phyloP scores from a whole-genome alignment of 257 asterid species.

The Voacanga thouarsii region DNA sequence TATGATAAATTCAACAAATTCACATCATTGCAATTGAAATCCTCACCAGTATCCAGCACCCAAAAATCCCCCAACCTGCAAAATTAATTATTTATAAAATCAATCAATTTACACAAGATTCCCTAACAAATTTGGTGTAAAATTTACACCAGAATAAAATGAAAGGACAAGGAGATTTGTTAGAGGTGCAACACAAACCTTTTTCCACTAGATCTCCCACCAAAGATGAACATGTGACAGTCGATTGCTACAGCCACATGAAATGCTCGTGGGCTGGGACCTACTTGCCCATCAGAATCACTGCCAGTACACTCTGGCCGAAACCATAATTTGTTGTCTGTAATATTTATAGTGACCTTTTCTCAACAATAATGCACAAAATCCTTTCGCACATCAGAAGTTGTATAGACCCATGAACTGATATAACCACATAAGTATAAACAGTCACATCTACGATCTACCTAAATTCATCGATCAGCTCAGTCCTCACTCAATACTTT shows the following conservation, averaged over 20 bases:
- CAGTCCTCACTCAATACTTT: neutral
- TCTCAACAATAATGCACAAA: slow-evolving; percentile 6
- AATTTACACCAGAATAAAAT: neutral
- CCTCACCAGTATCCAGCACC: slow-evolving; percentile 98
- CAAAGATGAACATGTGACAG: slow-evolving; percentile 94
- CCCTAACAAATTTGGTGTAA: slow-evolving; percentile 10
- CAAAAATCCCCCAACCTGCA: slow-evolving; percentile 97
- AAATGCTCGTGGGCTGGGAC: slow-evolving; percentile 89
- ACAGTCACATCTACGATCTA: neutral
- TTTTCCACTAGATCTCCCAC: slow-evolving; percentile 85
- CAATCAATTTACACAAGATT: neutral
- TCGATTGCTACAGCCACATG: slow-evolving; percentile 85
- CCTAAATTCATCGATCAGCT: neutral
- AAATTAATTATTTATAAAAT: slow-evolving; percentile 12
- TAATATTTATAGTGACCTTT: slow-evolving; percentile 21
- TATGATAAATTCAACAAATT: neutral
- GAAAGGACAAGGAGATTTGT: slow-evolving; percentile 1
- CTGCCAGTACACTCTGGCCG: slow-evolving; percentile 86
- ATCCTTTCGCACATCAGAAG: neutral
- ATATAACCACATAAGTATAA: neutral
- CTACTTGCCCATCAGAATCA: slow-evolving; percentile 73
- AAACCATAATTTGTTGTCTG: slow-evolving; percentile 88
- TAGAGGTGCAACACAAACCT: slow-evolving; percentile 43
- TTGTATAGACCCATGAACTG: neutral
- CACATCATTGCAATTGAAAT: slow-evolving; percentile 11